A percentile compares a stretch with the other conserved stretches of the same genome.
These are phyloP conservation scores for Alternaria sp. DNA, from an alignment of 2,329 filamentous ascomycete species.

Conservation along the genomic window DNA sequence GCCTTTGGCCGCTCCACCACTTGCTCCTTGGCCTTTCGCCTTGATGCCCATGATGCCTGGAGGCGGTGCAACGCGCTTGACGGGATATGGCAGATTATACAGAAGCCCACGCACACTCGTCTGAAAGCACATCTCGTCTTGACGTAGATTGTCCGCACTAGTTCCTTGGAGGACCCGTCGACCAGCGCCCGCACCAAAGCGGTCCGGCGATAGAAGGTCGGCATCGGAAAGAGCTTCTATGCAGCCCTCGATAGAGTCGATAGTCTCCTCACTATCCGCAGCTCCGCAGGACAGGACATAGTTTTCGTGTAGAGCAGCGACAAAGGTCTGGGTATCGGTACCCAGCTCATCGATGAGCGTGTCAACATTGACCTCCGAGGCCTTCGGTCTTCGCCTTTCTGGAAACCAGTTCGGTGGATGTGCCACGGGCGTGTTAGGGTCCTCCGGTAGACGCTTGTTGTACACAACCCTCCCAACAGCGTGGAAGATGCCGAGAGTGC, in stretches of 20 bases:
- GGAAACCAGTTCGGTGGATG: slow-evolving; percentile 57
- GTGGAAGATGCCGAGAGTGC: slow-evolving; percentile 92
- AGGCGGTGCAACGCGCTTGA: slow-evolving; percentile 65
- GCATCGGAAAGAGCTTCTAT: slow-evolving; percentile 86
- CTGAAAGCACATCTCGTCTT: slow-evolving; percentile 94
- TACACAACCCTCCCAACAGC: slow-evolving; percentile 95
- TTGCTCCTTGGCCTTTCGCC: slow-evolving; percentile 33
- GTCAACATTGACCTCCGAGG: slow-evolving; percentile 61
- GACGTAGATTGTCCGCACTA: slow-evolving; percentile 75
- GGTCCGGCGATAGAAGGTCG: slow-evolving; percentile 80
- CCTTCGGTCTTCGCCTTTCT: slow-evolving; percentile 52
- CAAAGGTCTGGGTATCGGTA: slow-evolving; percentile 88
- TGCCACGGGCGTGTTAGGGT: slow-evolving; percentile 37
- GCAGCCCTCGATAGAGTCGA: slow-evolving; percentile 83
- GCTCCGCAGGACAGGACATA: slow-evolving; percentile 83
- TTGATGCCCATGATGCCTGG: slow-evolving; percentile 46
- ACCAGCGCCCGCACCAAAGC: slow-evolving; percentile 66
- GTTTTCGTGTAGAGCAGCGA: slow-evolving; percentile 92
- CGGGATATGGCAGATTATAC: slow-evolving; percentile 83
- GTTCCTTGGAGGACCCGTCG: slow-evolving; percentile 57
- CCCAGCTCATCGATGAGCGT: slow-evolving; percentile 90
- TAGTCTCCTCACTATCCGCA: slow-evolving; percentile 64
- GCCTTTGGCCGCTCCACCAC: slow-evolving; percentile 38
- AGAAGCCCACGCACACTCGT: slow-evolving; percentile 85
- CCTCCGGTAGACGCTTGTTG: slow-evolving; percentile 77